Evolutionary conservation across 768 basidiomycete genomes (phyloP), one percentile per base, ranked within the genome.

Genomic region (Lentinula lateritia): DNA sequence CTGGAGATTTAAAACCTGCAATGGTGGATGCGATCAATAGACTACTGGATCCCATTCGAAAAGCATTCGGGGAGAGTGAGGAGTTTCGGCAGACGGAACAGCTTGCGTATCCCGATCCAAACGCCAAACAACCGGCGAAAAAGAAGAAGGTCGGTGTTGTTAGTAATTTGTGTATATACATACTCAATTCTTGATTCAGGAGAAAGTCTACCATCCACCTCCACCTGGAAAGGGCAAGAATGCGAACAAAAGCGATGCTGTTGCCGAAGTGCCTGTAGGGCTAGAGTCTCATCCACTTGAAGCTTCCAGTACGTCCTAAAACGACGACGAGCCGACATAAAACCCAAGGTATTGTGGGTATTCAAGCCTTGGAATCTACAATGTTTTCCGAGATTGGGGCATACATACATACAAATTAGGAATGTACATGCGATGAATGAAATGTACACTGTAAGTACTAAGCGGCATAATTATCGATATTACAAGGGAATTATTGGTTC

Each of bases 21-120:
- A 92, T 96, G 15, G 81, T 83, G 46, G 84, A 86, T 38, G 88
- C 85, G 12, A 87, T 98, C 70, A 81, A 83, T 68, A 78, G 78
- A 28, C 75, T 99, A 46, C 74, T 98, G 61, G 85, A 84, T 18
- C 95, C 96, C 0, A 87, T 99, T 53, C 83, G 89, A 64, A 83
- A 85, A 64, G 82, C 85, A 55, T 98, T 93, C 68, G 81, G 88
- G 66, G 83, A 76, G 64, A 86, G 84, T 68, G 81, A 88, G 67
- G 93, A 93, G 70, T 98, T 93, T 87, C 85, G 90, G 73, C 78
- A 77, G 68, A 77, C 88, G 6, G 89, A 89, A 69, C 83, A 80
- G 68, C 74, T 88, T 20, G 97, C 94, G 10, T 99, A 98, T 76
- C 94, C 95, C 1, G 83, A 88, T 71, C 84, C 84, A 0, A 87